These are phyloP conservation scores for Akebia trifoliata DNA, from an alignment of 164 flowering plant species.

Conservation along the genomic window DNA sequence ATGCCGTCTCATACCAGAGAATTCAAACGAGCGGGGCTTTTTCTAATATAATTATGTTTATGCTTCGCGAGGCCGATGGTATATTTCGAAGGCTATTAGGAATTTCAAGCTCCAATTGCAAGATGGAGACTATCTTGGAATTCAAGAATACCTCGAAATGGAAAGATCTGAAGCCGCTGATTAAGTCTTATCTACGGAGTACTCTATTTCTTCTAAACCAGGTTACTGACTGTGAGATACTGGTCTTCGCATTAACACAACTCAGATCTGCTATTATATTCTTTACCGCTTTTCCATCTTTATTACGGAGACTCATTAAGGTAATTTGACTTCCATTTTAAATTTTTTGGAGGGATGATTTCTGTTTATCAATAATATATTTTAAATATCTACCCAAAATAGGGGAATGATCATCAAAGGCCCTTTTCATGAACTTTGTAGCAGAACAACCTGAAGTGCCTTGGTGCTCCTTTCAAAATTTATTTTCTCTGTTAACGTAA, in stretches of 20 bases:
- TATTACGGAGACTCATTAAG: constrained; percentile 60
- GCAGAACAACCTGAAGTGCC: too few species aligned
- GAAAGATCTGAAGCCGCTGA: constrained; percentile 55
- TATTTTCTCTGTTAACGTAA: too few species aligned
- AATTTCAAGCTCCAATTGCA: constrained; percentile 42
- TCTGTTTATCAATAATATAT: too few species aligned
- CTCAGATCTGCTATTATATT: constrained; percentile 60
- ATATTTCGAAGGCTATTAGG: constrained; percentile 52
- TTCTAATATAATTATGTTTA: constrained; percentile 46
- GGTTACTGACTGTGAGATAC: constrained; percentile 57
- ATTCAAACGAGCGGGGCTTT: constrained; percentile 44
- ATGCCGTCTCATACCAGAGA: constrained; percentile 16
- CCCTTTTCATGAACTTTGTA: neutral
- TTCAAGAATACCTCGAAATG: constrained; percentile 55
- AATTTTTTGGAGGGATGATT: too few species aligned
- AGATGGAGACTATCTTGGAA: constrained; percentile 44
- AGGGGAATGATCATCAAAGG: neutral
- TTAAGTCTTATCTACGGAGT: constrained; percentile 84
- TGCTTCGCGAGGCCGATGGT: constrained; percentile 62
- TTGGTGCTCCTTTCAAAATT: too few species aligned
- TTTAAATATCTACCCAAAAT: neutral
- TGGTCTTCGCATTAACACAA: constrained; percentile 49
- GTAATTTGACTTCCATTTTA: constrained; percentile 30
- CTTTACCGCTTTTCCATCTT: constrained; percentile 66
- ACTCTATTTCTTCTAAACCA: constrained; percentile 64